A percentile compares a stretch with the other conserved stretches of the same genome.
Evolutionary conservation across 2,329 filamentous ascomycete genomes (phyloP).

Genomic region (Alternaria arbusti): DNA sequence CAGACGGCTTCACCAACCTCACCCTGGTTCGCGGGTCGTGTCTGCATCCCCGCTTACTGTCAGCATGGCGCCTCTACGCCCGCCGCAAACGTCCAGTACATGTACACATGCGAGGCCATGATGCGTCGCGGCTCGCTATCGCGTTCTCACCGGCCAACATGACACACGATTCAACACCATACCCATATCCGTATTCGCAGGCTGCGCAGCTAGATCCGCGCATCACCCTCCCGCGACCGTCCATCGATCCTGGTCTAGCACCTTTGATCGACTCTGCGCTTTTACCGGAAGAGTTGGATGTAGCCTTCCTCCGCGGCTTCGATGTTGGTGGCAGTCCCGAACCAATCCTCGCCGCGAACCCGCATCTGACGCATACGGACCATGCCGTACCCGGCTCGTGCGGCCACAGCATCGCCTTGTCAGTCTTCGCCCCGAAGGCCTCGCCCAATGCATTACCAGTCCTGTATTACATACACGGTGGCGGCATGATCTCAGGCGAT

Average conservation of each 20-base stretch:
- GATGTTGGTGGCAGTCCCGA: neutral
- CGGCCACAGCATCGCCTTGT: conserved; percentile 65
- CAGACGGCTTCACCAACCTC: neutral
- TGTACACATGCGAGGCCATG: neutral
- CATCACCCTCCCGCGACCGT: conserved; percentile 11
- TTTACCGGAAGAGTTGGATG: conserved; percentile 15
- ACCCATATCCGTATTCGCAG: conserved; percentile 9
- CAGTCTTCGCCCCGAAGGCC: conserved; percentile 59
- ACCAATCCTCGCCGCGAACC: conserved; percentile 64
- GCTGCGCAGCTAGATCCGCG: conserved; percentile 15
- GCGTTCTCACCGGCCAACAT: neutral
- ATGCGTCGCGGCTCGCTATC: neutral
- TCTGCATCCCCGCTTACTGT: neutral
- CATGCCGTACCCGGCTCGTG: conserved; percentile 30
- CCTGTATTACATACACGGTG: conserved; percentile 71
- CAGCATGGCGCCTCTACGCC: neutral
- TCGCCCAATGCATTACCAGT: conserved; percentile 67
- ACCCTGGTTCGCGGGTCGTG: neutral
- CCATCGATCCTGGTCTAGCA: conserved; percentile 5
- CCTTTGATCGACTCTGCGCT: conserved; percentile 10
- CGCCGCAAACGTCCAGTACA: neutral
- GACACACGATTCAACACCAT: neutral
- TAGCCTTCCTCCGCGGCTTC: conserved; percentile 13
- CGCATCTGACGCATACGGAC: conserved; percentile 59
- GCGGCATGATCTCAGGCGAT: conserved; percentile 22